Evolutionary conservation across 805 yeast genomes (phyloP).

Genomic region (Candida awuae): DNA sequence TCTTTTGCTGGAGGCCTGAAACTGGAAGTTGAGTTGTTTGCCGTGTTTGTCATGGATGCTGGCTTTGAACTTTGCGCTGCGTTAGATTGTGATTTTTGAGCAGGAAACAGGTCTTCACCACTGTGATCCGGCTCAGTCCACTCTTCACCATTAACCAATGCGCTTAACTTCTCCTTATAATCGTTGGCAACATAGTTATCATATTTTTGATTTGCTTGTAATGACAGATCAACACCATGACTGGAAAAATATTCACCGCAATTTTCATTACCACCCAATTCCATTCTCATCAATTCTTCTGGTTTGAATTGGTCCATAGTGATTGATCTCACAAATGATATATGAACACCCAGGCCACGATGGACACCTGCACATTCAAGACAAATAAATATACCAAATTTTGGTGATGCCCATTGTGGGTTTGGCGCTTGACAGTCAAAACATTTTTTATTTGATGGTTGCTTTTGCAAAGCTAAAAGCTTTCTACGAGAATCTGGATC

Average conservation of each 20-base stretch:
- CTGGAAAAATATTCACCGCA: conserved; percentile 59
- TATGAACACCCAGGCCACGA: conserved; percentile 92
- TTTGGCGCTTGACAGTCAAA: conserved; percentile 92
- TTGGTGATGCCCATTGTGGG: conserved; percentile 99
- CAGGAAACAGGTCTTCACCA: conserved; percentile 34
- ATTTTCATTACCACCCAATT: conserved; percentile 81
- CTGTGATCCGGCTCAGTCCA: conserved; percentile 61
- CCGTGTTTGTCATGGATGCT: neutral
- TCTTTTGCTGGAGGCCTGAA: conserved; percentile 28
- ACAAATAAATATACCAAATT: conserved; percentile 94
- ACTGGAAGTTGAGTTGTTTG: neutral
- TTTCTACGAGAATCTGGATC: conserved; percentile 89
- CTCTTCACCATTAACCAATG: conserved; percentile 63
- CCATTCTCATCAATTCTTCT: conserved; percentile 87
- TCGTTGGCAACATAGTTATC: conserved; percentile 91
- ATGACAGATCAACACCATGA: conserved; percentile 59
- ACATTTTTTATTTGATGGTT: conserved; percentile 78
- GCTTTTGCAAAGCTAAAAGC: conserved; percentile 66
- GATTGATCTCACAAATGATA: conserved; percentile 91
- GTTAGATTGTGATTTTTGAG: conserved; percentile 11
- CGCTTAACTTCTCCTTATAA: conserved; percentile 73
- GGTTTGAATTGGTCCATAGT: conserved; percentile 98
- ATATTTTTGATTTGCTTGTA: conserved; percentile 69
- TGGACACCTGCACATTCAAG: conserved; percentile 97
- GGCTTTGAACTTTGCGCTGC: neutral